Conservation (phyloP, 192 early-diverging fungal genomes). For the Backusella parvicylindrica region DNA sequence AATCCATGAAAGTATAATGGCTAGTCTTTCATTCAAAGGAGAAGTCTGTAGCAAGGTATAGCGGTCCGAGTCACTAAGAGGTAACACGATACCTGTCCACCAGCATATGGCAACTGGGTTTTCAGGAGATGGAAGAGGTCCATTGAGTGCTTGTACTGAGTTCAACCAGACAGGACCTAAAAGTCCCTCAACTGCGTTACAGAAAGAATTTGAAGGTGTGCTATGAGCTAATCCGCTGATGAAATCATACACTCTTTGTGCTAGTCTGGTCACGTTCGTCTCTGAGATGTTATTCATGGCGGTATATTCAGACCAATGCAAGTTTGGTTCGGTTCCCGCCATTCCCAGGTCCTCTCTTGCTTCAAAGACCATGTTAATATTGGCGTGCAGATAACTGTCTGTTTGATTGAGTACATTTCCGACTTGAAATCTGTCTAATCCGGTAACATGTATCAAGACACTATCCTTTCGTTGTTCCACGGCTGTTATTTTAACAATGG, state of each 20-base stretch:
- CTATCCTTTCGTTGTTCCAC: neutral
- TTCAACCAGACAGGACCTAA: conserved; percentile 15
- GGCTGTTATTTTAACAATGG: conserved; percentile 6
- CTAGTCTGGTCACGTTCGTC: neutral
- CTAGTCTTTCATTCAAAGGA: neutral
- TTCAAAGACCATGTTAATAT: neutral
- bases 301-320: conserved; percentile 1
- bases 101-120: conserved; percentile 10
- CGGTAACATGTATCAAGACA: neutral
- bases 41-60: neutral
- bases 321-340: neutral
- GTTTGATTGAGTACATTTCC: neutral
- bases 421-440: conserved; percentile 12
- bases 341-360: neutral
- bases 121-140: conserved; percentile 8
- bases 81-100: conserved; percentile 18
- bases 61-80: neutral
- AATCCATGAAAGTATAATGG: conserved; percentile 4
- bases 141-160: conserved; percentile 3
- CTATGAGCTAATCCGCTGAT: conserved; percentile 5
- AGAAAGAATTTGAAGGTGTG: conserved; percentile 9
- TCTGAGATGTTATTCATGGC: neutral
- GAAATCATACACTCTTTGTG: neutral
- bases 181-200: conserved; percentile 4
- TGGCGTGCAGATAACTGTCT: neutral